Evolutionary conservation across 108 stramenopile species (phyloP).

Genomic region (Pseudonitzschia multistriata): DNA sequence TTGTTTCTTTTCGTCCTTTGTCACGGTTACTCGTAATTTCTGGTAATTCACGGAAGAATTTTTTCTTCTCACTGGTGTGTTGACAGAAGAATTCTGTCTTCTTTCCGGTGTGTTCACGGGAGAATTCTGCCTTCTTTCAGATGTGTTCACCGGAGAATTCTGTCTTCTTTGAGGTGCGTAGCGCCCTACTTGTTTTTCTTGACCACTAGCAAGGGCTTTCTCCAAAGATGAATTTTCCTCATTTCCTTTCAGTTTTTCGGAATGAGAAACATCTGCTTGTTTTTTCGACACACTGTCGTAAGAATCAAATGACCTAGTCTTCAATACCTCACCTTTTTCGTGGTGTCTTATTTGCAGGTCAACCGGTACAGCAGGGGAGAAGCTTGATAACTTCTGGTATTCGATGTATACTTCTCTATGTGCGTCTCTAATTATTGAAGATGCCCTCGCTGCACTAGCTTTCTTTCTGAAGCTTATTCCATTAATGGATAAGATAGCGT

Average conservation of each 20-base stretch:
- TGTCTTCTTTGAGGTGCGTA: not conserved
- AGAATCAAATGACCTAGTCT: not conserved
- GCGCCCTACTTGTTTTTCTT: not conserved
- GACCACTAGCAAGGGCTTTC: not conserved
- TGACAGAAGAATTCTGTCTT: not conserved
- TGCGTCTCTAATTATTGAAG: constrained; percentile 3
- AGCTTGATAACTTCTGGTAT: constrained; percentile 13
- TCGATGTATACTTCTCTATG: constrained; percentile 13
- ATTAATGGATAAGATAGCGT: constrained; percentile 34
- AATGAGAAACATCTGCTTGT: not conserved
- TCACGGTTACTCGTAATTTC: constrained; percentile 18
- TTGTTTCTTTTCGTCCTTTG: constrained; percentile 6
- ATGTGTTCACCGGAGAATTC: not conserved
- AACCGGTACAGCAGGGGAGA: not conserved
- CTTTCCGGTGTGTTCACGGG: not conserved
- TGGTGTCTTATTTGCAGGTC: not conserved
- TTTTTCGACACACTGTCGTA: not conserved
- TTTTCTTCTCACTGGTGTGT: not conserved
- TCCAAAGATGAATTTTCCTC: not conserved
- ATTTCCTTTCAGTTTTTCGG: not conserved
- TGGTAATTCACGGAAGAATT: not conserved
- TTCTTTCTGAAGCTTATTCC: constrained; percentile 26
- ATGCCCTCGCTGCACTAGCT: not conserved
- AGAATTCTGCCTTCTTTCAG: not conserved
- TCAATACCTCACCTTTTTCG: not conserved